A percentile compares a stretch with the other conserved stretches of the same genome.
Conservation (phyloP, 225 moss, liverwort and hornwort species). For the Marchantia polymorpha region DNA sequence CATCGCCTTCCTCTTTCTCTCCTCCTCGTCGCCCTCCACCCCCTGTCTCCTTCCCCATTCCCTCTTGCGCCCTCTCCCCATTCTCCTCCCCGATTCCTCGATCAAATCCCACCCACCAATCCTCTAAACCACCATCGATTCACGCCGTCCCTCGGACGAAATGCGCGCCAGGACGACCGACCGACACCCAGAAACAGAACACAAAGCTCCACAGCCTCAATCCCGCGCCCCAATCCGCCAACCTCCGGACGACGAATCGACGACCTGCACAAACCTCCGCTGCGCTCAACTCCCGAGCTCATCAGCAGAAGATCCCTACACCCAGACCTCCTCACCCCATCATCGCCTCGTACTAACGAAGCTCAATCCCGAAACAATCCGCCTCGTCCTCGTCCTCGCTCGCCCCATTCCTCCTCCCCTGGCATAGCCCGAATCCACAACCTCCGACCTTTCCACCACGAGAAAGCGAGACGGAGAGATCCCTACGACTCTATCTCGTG, state of each 20-base stretch:
- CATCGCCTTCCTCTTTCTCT: constrained; percentile 21
- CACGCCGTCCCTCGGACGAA: background rate
- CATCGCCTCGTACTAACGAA: background rate
- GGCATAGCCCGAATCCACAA: background rate
- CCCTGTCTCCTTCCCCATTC: constrained; percentile 28
- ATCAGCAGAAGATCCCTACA: background rate
- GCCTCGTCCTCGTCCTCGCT: no score
- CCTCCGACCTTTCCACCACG: no score
- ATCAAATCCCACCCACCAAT: constrained; percentile 14
- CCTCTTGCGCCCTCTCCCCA: constrained; percentile 21
- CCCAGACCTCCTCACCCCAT: background rate
- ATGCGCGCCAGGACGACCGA: background rate
- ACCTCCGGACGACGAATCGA: background rate
- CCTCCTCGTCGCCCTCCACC: constrained; percentile 23
- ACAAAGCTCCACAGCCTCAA: background rate
- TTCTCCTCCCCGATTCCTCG: constrained; percentile 23
- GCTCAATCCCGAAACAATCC: background rate
- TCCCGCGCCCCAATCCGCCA: background rate
- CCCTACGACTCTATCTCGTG: background rate
- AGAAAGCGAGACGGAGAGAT: background rate
- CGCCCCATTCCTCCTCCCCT: background rate
- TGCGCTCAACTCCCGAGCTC: no score
- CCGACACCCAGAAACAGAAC: background rate
- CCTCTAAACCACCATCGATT: constrained; percentile 8
- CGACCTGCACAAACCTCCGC: no score